Evolutionary conservation across 768 basidiomycete genomes (phyloP).

Genomic region (Leccinum uliginosum): DNA sequence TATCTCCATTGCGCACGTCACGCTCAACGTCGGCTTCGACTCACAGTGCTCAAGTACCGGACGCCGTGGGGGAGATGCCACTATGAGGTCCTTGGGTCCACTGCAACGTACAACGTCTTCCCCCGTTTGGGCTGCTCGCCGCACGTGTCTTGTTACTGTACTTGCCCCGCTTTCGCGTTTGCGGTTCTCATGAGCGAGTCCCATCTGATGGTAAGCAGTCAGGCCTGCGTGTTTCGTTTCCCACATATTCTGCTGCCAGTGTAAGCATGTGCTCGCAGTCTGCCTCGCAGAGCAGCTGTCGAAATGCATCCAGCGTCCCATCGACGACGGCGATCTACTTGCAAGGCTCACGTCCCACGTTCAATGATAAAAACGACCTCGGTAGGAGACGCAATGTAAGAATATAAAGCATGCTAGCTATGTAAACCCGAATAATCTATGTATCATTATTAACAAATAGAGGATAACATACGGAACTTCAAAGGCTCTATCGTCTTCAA

Average conservation of each 20-base stretch:
- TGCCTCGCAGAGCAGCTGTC: slow-evolving; percentile 53
- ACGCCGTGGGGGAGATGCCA: slow-evolving; percentile 54
- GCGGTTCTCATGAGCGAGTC: slow-evolving; percentile 56
- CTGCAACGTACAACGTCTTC: slow-evolving; percentile 55
- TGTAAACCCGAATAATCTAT: slow-evolving; percentile 13
- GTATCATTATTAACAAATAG: slow-evolving; percentile 24
- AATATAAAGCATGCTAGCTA: slow-evolving; percentile 13
- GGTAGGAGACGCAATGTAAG: slow-evolving; percentile 5
- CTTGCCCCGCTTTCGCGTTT: slow-evolving; percentile 70
- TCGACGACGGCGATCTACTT: slow-evolving; percentile 47
- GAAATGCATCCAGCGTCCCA: slow-evolving; percentile 46
- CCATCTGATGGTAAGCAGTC: slow-evolving; percentile 55
- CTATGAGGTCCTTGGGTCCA: slow-evolving; percentile 68
- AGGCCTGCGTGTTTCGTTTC: background rate
- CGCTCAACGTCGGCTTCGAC: background rate
- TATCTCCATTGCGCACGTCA: background rate
- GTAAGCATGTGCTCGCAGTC: slow-evolving; percentile 75
- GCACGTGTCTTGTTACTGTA: slow-evolving; percentile 54
- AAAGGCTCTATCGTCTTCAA: slow-evolving; percentile 3
- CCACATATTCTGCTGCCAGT: slow-evolving; percentile 39
- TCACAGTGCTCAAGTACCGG: slow-evolving; percentile 59
- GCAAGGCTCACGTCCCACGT: slow-evolving; percentile 18
- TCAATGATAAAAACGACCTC: slow-evolving; percentile 4
- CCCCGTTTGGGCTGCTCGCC: slow-evolving; percentile 42
- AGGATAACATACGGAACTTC: slow-evolving; percentile 18